Evolutionary conservation across 1,284 basidiomycete genomes (phyloP), one percentile per base, ranked within the genome.

Genomic region (Volvariella volvacea): DNA sequence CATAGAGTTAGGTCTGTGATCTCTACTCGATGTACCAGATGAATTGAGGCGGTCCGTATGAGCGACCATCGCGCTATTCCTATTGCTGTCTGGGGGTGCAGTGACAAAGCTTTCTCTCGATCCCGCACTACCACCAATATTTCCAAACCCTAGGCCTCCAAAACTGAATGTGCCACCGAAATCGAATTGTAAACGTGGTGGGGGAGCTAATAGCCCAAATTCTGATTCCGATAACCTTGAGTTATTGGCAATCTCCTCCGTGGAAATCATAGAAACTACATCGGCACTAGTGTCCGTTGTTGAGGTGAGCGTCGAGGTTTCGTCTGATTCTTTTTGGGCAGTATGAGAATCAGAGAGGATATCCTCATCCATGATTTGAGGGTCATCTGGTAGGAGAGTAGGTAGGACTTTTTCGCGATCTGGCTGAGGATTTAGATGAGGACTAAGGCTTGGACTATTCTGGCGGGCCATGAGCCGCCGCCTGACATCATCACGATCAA

Each of bases 401-500:
- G 25, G 12, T 28, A 28, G 25, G 25, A 60, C 60, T n/a, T 51
- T 49, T 4, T 44, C 25, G 12, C 6, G 31, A n/a, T 40, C 44
- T 4, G 43, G 42, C 15, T 48, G 43, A n/a, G 53, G 44, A 4
- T n/a, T 40, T 6, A 28, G 25, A 4, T 46, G 31, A 22, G 47
- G 48, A 16, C 50, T 49, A 22, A 52, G 55, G 45, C 52, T 51
- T 2, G 70, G 63, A 46, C 71, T 70, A 40, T 69, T 6, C 6
- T 36, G 58, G 49, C 67, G 67, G 33, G 63, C 66, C 52, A 72
- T 52, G 37, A 80, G 52, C 28, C 74, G 65, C 48, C 69, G 62
- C 46, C 75, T 70, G 22, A 83, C 68, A 41, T 75, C 73, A 44
- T 78, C 77, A 22, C 68, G 67, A 42, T 62, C 76, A 42, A 80